phyloP scores from a whole-genome alignment of 495 filamentous ascomycete species.

The Aspergillus asperescens region DNA sequence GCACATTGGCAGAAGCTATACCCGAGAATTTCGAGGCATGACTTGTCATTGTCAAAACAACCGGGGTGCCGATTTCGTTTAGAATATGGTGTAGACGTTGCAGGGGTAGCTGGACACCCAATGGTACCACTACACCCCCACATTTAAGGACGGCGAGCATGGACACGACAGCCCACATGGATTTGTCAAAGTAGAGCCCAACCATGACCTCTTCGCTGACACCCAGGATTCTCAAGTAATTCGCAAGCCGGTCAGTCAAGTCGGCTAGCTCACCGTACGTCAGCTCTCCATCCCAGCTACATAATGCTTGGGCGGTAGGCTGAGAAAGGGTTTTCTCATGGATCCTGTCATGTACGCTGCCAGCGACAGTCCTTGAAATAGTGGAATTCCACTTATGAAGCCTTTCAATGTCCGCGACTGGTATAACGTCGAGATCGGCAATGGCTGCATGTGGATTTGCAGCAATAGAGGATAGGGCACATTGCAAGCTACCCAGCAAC shows the following conservation, averaged over 20 bases:
- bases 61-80: conserved; percentile 15
- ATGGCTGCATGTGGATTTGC: not conserved
- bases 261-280: conserved; percentile 34
- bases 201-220: conserved; percentile 17
- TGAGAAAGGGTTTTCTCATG: not conserved
- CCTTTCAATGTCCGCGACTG: not conserved
- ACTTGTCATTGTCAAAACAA: conserved; percentile 1
- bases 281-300: conserved; percentile 28
- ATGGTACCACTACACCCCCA: conserved; percentile 42
- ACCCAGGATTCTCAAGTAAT: conserved; percentile 3
- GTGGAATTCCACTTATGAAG: conserved; percentile 2
- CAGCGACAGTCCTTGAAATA: not conserved
- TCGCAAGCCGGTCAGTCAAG: conserved; percentile 23
- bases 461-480: not conserved
- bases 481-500: conserved; percentile 1
- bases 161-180: conserved; percentile 34
- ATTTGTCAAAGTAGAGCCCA: conserved; percentile 43
- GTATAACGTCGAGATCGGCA: not conserved
- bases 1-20: not conserved
- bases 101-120: conserved; percentile 44
- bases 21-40: not conserved
- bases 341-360: conserved; percentile 3
- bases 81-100: conserved; percentile 44
- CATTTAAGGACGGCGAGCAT: conserved; percentile 43
- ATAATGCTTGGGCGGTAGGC: not conserved